Evolutionary conservation across 78 protist species (phyloP).

Genomic region (Andalucia godoyi): DNA sequence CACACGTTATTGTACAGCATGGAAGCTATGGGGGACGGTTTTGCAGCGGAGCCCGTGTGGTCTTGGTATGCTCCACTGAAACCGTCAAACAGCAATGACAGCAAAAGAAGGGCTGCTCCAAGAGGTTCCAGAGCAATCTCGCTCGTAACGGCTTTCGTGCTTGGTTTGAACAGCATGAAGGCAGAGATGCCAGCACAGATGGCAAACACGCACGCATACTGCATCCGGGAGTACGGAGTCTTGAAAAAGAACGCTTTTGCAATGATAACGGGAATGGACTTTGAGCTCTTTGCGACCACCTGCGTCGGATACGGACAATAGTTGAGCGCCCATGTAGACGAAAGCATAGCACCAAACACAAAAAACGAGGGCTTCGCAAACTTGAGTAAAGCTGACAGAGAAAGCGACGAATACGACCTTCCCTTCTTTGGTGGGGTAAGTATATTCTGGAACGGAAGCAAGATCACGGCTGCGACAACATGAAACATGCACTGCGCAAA

Average conservation of each 20-base stretch:
- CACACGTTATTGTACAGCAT: slow-evolving; percentile 20
- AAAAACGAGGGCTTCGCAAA: neutral
- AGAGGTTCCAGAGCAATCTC: neutral
- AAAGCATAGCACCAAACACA: neutral
- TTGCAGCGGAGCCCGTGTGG: neutral
- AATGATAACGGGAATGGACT: slow-evolving; percentile 30
- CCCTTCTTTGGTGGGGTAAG: neutral
- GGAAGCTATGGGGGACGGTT: neutral
- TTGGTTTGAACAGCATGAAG: neutral
- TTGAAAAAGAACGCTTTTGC: neutral
- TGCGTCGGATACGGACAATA: slow-evolving; percentile 36
- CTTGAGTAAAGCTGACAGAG: neutral
- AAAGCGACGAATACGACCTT: neutral
- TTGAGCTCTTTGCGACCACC: slow-evolving; percentile 44
- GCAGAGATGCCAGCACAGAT: slow-evolving; percentile 4
- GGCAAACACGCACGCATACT: neutral
- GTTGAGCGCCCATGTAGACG: slow-evolving; percentile 2
- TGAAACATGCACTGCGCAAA: slow-evolving; percentile 6
- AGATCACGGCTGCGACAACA: neutral
- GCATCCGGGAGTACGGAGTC: neutral
- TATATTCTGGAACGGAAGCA: neutral
- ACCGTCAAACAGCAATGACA: slow-evolving; percentile 20
- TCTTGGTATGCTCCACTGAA: slow-evolving; percentile 25
- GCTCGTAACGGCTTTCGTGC: neutral
- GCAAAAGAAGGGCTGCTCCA: neutral